phyloP scores from a whole-genome alignment of 176 grass and related monocot species.

The Avena insularis region DNA sequence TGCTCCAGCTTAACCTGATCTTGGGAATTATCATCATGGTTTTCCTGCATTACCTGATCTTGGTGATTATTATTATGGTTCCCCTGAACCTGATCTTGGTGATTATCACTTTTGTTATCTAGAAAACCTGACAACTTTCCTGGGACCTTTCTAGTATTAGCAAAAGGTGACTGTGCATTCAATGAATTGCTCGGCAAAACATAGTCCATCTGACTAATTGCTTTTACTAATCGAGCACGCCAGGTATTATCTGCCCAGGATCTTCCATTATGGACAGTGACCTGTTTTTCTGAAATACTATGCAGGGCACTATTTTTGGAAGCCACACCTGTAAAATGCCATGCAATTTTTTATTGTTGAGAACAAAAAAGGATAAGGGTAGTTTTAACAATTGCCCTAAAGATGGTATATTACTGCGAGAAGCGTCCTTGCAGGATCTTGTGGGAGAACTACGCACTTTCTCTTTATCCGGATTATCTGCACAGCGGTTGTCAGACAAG shows the following conservation, averaged over 20 bases:
- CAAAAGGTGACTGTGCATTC: conserved; percentile 30
- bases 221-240: conserved; percentile 54
- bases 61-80: conserved; percentile 28
- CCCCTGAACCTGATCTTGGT: conserved; percentile 39
- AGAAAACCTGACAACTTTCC: conserved; percentile 34
- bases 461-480: conserved; percentile 46
- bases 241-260: conserved; percentile 51
- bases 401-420: conserved; percentile 36
- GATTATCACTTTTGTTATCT: conserved; percentile 29
- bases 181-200: conserved; percentile 38
- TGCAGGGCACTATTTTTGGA: conserved; percentile 43
- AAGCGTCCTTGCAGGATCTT: conserved; percentile 46
- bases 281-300: conserved; percentile 46
- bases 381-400: conserved; percentile 10
- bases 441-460: conserved; percentile 37
- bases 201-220: conserved; percentile 45
- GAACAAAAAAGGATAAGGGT: not conserved
- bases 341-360: not conserved
- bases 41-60: conserved; percentile 38
- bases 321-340: conserved; percentile 44
- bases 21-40: conserved; percentile 26
- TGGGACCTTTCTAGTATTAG: conserved; percentile 27
- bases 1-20: conserved; percentile 31
- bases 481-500: conserved; percentile 33
- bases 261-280: conserved; percentile 43